Evolutionary conservation across 2,329 filamentous ascomycete genomes (phyloP).

Genomic region (Thielaviopsis populi): DNA sequence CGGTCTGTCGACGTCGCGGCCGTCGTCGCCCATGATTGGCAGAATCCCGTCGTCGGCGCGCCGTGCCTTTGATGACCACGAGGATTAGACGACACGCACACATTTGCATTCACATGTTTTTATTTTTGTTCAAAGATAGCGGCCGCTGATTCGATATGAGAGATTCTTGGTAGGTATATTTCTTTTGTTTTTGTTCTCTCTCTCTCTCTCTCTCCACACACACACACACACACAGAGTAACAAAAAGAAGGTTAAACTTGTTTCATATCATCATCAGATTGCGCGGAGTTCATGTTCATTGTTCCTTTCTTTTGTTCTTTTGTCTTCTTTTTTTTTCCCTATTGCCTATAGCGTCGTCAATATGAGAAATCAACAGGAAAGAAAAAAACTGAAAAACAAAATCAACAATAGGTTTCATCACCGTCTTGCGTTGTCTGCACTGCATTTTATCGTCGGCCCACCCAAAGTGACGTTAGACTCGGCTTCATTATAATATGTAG

Average conservation of each 20-base stretch:
- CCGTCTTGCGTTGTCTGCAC: neutral
- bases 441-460: neutral
- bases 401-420: neutral
- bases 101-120: neutral
- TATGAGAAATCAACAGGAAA: neutral
- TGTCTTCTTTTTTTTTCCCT: neutral
- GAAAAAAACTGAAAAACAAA: too few relatives aligned
- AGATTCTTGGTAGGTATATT: conserved; percentile 3
- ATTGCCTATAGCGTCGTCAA: neutral
- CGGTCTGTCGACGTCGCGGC: conserved; percentile 12
- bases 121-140: neutral
- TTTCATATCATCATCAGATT: neutral
- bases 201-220: neutral
- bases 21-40: conserved; percentile 16
- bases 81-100: neutral
- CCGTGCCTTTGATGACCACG: conserved; percentile 13
- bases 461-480: neutral
- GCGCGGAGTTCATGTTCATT: neutral
- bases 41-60: conserved; percentile 13
- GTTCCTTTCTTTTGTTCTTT: conserved; percentile 9
- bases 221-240: neutral
- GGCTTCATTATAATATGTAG: conserved; percentile 4
- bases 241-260: conserved; percentile 2
- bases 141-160: neutral
- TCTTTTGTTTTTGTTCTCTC: neutral